Conservation (phyloP, 1,284 basidiomycete species). For the Ganoderma leucocontextum region DNA sequence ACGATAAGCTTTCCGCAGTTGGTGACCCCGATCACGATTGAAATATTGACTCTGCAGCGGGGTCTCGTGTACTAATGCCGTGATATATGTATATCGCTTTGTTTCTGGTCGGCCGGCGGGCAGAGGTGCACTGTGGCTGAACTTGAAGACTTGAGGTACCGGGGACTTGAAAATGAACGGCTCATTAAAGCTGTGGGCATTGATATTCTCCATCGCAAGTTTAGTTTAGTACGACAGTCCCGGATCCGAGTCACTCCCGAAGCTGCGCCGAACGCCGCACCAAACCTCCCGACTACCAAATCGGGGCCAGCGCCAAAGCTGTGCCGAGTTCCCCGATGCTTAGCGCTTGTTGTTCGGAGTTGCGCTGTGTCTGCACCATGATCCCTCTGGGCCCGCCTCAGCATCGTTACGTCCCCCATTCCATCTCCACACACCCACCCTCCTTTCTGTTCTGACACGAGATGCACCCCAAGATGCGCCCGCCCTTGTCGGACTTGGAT, state of each 20-base stretch:
- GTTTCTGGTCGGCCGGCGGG: too few relatives aligned
- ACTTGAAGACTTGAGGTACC: too few relatives aligned
- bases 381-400: neutral
- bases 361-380: neutral
- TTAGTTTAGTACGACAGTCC: neutral
- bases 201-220: neutral
- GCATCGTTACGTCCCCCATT: neutral
- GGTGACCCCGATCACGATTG: neutral
- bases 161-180: neutral
- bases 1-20: neutral
- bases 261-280: neutral
- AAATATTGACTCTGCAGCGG: too few relatives aligned
- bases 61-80: too few relatives aligned
- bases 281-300: neutral
- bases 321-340: neutral
- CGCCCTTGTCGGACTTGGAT: neutral
- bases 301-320: neutral
- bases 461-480: neutral
- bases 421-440: neutral
- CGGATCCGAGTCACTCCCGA: neutral
- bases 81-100: too few relatives aligned
- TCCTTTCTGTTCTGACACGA: neutral
- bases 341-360: too few relatives aligned
- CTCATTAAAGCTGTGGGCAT: neutral
- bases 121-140: too few relatives aligned